Evolutionary conservation across 2,329 filamentous ascomycete species (phyloP).

Genomic region (Thyridium curvatum): DNA sequence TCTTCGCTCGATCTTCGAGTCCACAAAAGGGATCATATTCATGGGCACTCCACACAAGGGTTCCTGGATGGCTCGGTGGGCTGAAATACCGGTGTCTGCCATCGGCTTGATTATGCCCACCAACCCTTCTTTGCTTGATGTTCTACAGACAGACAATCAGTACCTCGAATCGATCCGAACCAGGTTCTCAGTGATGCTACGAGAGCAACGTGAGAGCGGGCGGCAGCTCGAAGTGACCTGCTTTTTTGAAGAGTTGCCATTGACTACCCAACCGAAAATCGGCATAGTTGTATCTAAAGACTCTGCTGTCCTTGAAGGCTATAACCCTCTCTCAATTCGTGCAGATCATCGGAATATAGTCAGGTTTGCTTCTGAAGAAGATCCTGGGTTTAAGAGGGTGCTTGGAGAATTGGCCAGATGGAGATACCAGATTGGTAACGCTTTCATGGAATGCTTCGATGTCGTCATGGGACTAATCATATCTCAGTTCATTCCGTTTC

Average conservation of each 20-base stretch:
- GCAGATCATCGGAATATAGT: constrained; percentile 25
- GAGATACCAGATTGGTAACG: no score
- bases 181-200: constrained; percentile 20
- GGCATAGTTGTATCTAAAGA: constrained; percentile 19
- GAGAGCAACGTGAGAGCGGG: constrained; percentile 8
- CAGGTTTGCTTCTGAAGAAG: constrained; percentile 18
- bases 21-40: constrained; percentile 22
- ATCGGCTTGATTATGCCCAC: constrained; percentile 22
- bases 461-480: no score
- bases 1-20: constrained; percentile 19
- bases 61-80: constrained; percentile 25
- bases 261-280: constrained; percentile 11
- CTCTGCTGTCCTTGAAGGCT: constrained; percentile 21
- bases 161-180: constrained; percentile 15
- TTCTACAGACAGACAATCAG: constrained; percentile 18
- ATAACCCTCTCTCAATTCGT: constrained; percentile 18
- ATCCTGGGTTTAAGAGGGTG: constrained; percentile 19
- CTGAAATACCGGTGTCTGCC: constrained; percentile 16
- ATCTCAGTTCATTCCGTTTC: no score
- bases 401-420: no score
- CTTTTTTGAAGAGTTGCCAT: constrained; percentile 27
- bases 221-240: constrained; percentile 18
- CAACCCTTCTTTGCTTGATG: constrained; percentile 20
- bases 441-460: no score
- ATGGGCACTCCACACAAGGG: constrained; percentile 31